Percentiles rank a stretch among this genome's conserved stretches.
Evolutionary conservation across 2,329 filamentous ascomycete genomes (phyloP).

Genomic region (Talaromyces sp.): DNA sequence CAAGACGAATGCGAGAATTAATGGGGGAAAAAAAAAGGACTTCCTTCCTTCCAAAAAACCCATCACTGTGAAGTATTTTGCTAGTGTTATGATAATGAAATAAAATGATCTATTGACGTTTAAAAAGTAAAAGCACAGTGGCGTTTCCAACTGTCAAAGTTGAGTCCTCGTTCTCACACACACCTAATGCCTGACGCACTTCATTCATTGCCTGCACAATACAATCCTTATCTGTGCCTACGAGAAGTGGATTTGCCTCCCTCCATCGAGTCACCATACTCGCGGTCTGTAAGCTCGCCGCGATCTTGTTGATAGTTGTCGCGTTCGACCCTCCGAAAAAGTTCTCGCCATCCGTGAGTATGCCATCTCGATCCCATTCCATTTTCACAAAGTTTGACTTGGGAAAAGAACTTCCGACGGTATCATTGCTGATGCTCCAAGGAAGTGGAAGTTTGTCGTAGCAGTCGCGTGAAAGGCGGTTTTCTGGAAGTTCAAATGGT

Average conservation of each 20-base stretch:
- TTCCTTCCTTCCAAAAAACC: no score
- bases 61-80: no score
- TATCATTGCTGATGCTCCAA: conserved; percentile 45
- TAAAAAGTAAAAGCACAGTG: conserved; percentile 13
- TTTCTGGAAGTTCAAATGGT: conserved; percentile 49
- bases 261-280: conserved; percentile 49
- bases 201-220: conserved; percentile 10
- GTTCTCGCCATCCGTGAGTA: conserved; percentile 29
- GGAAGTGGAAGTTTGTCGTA: conserved; percentile 54
- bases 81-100: no score
- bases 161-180: not conserved
- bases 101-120: not conserved
- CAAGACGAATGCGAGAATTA: no score
- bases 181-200: conserved; percentile 8
- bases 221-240: conserved; percentile 40
- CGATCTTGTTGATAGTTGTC: conserved; percentile 23
- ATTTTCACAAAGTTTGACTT: conserved; percentile 42
- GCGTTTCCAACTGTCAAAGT: conserved; percentile 7
- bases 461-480: conserved; percentile 41
- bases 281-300: conserved; percentile 34
- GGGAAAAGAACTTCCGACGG: conserved; percentile 43
- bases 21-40: no score
- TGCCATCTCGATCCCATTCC: conserved; percentile 44
- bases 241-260: conserved; percentile 40
- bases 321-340: conserved; percentile 31